Evolutionary conservation across 805 yeast species (phyloP), one percentile per base, ranked within the genome.

Genomic region (Diddensiella caesifluorescens): DNA sequence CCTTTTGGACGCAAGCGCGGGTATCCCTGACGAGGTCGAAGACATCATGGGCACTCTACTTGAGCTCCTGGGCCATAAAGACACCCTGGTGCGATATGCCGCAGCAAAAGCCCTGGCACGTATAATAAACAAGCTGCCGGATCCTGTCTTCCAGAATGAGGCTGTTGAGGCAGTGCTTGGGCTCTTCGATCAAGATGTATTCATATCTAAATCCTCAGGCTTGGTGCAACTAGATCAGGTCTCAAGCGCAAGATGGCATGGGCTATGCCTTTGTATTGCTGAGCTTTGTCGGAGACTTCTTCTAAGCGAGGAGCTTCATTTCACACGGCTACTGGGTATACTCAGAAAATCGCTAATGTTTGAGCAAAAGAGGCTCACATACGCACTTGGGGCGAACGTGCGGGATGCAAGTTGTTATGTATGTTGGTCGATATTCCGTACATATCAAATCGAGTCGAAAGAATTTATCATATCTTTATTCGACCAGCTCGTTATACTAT

Each of bases 341-440:
- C 56, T 78, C 2, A 68, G 69, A 19, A 54, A 49, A 13, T 68
- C 78, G 0, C 59, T 81, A 2, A 77, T 72, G 45, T 72, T 83
- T 39, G 81, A 80, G 43, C 85, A 80, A 47, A 64, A 67, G 22
- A 61, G 71, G 35, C 53, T 77, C 4, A 73, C 78, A 0, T 64
- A 67, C 18, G 64, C 77, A 0, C 57, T 74, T 4, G 95, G 95
- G 0, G 62, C 74, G 2, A 86, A 80, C 50, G 71, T 90, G 1
- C 70, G 95, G 44, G 97, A 89, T 59, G 79, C 96, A 0, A 77
- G 90, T 0, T 83, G 94, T 59, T 89, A 83, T 54, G 75, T 84
- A 0, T 62, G 77, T n/a, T 89, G 97, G 97, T 74, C 95, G 0
- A 41, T 83, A 13, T 69, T 75, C 26, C 70, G 82, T 49, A 62